Base-by-base conservation (phyloP, 2,329 filamentous ascomycete genomes). In the Apiospora kogelbergensis region DNA sequence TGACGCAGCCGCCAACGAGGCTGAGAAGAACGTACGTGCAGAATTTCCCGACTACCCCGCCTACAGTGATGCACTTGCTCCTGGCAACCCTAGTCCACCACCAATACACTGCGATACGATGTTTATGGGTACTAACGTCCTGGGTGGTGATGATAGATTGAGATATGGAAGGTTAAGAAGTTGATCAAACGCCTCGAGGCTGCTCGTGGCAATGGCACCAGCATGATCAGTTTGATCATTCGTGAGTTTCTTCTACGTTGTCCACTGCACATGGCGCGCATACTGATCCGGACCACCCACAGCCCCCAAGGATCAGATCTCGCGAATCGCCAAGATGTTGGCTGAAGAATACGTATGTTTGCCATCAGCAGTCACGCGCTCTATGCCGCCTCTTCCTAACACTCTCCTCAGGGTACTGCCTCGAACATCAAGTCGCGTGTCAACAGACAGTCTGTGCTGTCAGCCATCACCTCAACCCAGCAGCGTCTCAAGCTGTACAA, bases 391-490 rank as follows among this genome's bases (percentile, higher is more conserved):
- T 30, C 15, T 13, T 22, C 10, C 65, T 66, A 20, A 46, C 40
- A 69, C 64, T 65, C 60, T 66, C 70, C 53, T 45, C 74, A 96
- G 94, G 96, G 96, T 80, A 99, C 96, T 70, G 97, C 96, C 71
- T 98, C 95, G 77, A 99, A 99, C 85, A 99, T 99, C 87, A 99
- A 99, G 84, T 99, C 96, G 70, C 95, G 96, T 80, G 96, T 99
- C 85, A 99, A 99, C 84, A 91, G 96, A 83, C 93, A 98, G 80
- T 99, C 96, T 67, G 96, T 99, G 75, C 87, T 99, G 76, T 98
- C 95, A 45, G 96, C 96, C 81, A 99, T 99, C 78, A 99, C 96
- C 67, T 99, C 96, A 71, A 99, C 96, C 76, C 97, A 99, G 85
- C 96, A 99, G 86, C 93, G 96, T 81, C 90, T 99, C 74, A 99